A percentile compares a stretch with the other conserved stretches of the same genome.
These are phyloP conservation scores for Entomortierella beljakovae DNA, from an alignment of 192 early-diverging fungal genomes.

Conservation along the genomic window DNA sequence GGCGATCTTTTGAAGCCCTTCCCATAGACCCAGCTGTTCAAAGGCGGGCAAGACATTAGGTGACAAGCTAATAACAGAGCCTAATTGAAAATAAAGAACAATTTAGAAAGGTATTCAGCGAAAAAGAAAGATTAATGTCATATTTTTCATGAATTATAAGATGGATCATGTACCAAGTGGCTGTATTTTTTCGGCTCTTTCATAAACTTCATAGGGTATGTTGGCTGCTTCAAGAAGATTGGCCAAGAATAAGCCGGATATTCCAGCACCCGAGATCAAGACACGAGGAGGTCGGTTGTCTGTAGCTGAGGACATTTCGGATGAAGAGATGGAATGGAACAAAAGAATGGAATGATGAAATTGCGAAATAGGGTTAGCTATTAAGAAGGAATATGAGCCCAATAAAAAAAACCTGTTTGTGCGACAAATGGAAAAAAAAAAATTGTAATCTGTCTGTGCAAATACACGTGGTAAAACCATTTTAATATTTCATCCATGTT, in stretches of 20 bases:
- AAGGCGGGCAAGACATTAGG: conserved; percentile 9
- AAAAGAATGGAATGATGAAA: no score
- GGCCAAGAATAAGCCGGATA: conserved; percentile 17
- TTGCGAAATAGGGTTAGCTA: no score
- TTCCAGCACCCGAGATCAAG: conserved; percentile 14
- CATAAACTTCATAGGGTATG: conserved; percentile 12
- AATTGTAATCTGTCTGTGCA: no score
- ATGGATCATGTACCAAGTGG: conserved; percentile 9
- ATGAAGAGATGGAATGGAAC: no score
- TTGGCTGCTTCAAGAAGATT: conserved; percentile 13
- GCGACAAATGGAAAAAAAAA: no score
- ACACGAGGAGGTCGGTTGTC: conserved; percentile 1
- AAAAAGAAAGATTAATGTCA: background rate
- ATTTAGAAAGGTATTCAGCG: background rate
- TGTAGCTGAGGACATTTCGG: no score
- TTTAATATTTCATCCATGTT: no score
- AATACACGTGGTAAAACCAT: no score
- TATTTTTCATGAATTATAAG: background rate
- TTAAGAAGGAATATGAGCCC: no score
- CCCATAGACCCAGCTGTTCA: conserved; percentile 15
- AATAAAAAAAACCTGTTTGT: no score
- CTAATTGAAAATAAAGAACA: background rate
- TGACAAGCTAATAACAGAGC: conserved; percentile 10
- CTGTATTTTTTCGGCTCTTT: background rate
- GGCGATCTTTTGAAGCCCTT: background rate